Evolutionary conservation across 2,329 filamentous ascomycete genomes (phyloP), one percentile per base, ranked within the genome.

Genomic region (Dothideomycetes sp.): DNA sequence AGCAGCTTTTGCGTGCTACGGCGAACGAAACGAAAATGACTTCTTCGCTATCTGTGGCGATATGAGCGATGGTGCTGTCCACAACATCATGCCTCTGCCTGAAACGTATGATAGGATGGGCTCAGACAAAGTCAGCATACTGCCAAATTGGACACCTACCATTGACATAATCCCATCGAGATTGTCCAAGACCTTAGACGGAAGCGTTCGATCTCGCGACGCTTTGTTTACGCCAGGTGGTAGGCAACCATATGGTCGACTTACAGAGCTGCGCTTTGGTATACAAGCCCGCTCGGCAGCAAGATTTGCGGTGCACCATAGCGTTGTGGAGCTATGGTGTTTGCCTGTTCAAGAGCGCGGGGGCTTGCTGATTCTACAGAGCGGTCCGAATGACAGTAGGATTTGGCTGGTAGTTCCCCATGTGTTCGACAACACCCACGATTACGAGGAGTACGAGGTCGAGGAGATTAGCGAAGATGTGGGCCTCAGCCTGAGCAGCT

Each of bases 1-100:
- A 42, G 79, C 74, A 3, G 86, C 86, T 3, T 93, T 96, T 56
- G 81, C 86, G 37, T 83, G 79, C 38, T 55, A 75, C 14, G 66
- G 68, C 41, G 68, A 84, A 47, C 39, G 70, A 79, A 38, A 71
- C 77, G 27, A 29, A 33, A 30, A 19, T 1, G 39, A 41, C n/a
- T n/a, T 41, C 8, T 15, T 37, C 4, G 24, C 37, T 3, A 29
- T 41, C 5, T 30, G 31, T 1, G 39, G 39, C 29, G 29, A 18
- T 7, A 32, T 29, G 12, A 41, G 39, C 12, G 19, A 36, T 7
- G 39, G 39, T 15, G 29, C 27, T 15, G 34, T 41, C 29, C 19
- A 45, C n/a, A n/a, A 47, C 61, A 73, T 44, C 58, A 69, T 18
- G 47, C n/a, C n/a, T n/a, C n/a, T n/a, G n/a, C n/a, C n/a, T n/a